Evolutionary conservation across 2,329 filamentous ascomycete genomes (phyloP).

Genomic region (Pestalotiopsis sp.): DNA sequence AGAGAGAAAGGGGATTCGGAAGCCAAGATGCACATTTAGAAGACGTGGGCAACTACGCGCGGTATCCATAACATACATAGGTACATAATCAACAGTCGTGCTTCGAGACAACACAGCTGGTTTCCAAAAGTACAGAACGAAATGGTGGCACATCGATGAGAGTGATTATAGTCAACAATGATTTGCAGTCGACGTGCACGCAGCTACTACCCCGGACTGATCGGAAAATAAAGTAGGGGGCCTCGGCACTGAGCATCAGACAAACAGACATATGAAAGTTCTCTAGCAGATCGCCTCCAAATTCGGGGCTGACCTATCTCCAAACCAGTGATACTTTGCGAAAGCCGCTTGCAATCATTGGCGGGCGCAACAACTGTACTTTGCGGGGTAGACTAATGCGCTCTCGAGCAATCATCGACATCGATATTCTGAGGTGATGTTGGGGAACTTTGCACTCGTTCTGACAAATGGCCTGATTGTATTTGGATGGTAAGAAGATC

Average conservation of each 20-base stretch:
- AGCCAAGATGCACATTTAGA: too few species aligned
- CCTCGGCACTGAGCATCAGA: neutral
- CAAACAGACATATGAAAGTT: neutral
- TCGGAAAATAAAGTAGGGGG: neutral
- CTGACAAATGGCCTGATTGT: neutral
- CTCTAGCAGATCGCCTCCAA: neutral
- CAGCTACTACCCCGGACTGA: neutral
- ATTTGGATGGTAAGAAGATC: neutral
- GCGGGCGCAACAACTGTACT: neutral
- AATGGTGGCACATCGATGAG: too few species aligned
- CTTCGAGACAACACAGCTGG: too few species aligned
- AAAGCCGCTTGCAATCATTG: neutral
- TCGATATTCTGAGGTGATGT: neutral
- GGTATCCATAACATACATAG: too few species aligned
- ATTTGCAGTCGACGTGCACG: neutral
- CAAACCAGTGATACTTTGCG: constrained; percentile 1
- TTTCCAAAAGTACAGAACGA: too few species aligned
- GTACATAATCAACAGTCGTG: too few species aligned
- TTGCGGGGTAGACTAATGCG: constrained; percentile 1
- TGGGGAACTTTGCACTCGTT: neutral
- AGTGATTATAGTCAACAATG: too few species aligned
- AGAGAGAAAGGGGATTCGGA: too few species aligned
- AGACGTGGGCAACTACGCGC: too few species aligned
- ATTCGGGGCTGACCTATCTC: neutral
- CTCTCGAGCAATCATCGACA: neutral